phyloP scores from a whole-genome alignment of 2,329 filamentous ascomycete species.

The Pseudogymnoascus sp. region DNA sequence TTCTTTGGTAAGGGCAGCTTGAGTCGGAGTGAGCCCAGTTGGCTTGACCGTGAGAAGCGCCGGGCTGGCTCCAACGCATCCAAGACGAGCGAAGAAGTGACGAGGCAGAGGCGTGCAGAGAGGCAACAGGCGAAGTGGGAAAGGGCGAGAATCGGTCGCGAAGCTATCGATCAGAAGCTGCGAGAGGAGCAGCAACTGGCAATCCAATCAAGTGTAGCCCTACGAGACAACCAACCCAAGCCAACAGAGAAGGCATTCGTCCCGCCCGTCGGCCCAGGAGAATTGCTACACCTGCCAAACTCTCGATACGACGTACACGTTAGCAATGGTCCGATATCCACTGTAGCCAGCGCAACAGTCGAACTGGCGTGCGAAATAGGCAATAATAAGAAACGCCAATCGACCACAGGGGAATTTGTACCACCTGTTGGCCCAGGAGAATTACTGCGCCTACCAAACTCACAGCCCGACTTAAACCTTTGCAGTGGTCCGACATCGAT shows the following conservation, averaged over 20 bases:
- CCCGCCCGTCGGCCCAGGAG: constrained; percentile 25
- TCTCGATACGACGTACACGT: constrained; percentile 35
- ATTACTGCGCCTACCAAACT: constrained; percentile 51
- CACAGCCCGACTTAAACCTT: constrained; percentile 29
- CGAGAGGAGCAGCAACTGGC: constrained; percentile 39
- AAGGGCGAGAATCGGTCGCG: constrained; percentile 77
- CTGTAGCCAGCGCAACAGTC: constrained; percentile 8
- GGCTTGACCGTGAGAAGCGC: constrained; percentile 76
- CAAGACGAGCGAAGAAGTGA: constrained; percentile 76
- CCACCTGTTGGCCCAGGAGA: constrained; percentile 30
- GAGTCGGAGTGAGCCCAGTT: constrained; percentile 90
- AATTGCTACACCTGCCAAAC: constrained; percentile 48
- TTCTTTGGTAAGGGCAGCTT: constrained; percentile 94
- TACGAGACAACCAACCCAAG: background rate
- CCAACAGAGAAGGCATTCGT: background rate
- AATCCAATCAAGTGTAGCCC: background rate
- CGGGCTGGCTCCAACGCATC: constrained; percentile 56
- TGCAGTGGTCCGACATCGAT: background rate
- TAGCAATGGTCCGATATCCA: background rate
- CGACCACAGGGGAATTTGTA: constrained; percentile 10
- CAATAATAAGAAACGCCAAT: background rate
- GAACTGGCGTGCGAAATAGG: constrained; percentile 8
- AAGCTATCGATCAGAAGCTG: constrained; percentile 69
- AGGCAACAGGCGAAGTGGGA: constrained; percentile 83
- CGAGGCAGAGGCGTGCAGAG: constrained; percentile 68